Percentiles rank a stretch among this genome's conserved stretches.
Evolutionary conservation across 495 filamentous ascomycete genomes (phyloP).

Genomic region (Clohesyomyces aquaticus): DNA sequence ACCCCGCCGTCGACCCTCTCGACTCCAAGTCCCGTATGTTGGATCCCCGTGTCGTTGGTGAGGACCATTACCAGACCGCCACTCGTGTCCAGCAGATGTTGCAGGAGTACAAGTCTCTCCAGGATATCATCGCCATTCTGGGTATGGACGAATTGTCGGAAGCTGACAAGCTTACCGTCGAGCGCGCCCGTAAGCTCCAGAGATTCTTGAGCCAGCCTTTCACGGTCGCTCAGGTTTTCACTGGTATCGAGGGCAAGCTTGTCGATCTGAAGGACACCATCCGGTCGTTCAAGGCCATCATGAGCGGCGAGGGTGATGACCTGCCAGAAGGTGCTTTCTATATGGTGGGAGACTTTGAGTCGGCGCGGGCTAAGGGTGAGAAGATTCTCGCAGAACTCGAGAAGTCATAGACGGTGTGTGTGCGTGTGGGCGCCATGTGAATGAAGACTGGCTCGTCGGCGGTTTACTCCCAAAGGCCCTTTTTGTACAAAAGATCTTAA

Average conservation of each 20-base stretch:
- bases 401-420: constrained; percentile 51
- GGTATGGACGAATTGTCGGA: constrained; percentile 99
- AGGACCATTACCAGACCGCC: constrained; percentile 96
- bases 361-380: constrained; percentile 94
- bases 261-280: constrained; percentile 99
- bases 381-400: constrained; percentile 98
- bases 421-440: constrained; percentile 14
- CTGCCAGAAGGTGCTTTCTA: constrained; percentile 95
- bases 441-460: constrained; percentile 1
- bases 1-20: constrained; percentile 98
- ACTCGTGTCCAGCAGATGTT: constrained; percentile 96
- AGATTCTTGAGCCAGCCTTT: constrained; percentile 99
- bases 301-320: constrained; percentile 92
- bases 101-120: constrained; percentile 99
- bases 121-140: constrained; percentile 99
- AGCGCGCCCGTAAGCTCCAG: constrained; percentile 99
- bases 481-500: constrained; percentile 32
- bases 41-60: constrained; percentile 95
- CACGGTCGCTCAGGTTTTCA: constrained; percentile 98
- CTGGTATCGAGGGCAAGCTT: constrained; percentile 93
- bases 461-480: constrained; percentile 4
- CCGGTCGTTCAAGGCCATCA: constrained; percentile 93
- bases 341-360: constrained; percentile 96
- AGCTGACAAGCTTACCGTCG: constrained; percentile 98
- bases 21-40: constrained; percentile 99